Base-by-base conservation (phyloP, 2,329 filamentous ascomycete genomes). In the Ophiosphaerella narmari region DNA sequence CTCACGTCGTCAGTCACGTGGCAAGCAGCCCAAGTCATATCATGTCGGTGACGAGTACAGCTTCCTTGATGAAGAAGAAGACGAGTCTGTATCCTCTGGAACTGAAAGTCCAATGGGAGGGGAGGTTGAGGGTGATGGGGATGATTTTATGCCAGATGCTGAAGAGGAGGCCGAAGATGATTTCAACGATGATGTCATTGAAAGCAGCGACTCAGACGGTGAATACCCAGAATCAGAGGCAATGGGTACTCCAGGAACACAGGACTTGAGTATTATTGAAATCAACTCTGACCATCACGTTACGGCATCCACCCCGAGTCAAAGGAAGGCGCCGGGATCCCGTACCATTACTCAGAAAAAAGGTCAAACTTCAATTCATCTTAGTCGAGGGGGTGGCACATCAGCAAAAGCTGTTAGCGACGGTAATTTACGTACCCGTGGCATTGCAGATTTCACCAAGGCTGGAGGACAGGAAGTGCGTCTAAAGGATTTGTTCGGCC, bases 401-500 rank as follows among this genome's bases (percentile, higher is more conserved):
- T 35, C 45, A 12, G 43, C 43, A 26, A 32, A 39, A 42, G 18
- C 46, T 9, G 29, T 35, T 26, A 43, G 40, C 16, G 45, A 44
- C 41, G 7, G 42, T 50, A 14, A 41, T 45, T 23, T 60, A 18
- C 63, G 63, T 4, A 57, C 61, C 12, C 62, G 68, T 46, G 68
- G 67, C 31, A 49, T 70, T 12, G 59, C 62, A 1, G 67, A 72
- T 18, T 71, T 67, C 54, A 61, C 59, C 26, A 65, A 62, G 24
- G 41, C 53, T n/a, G 67, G 66, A 21, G 68, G 69, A 2, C 63
- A 67, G 43, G 66, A 73, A 37, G 68, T 74, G n/a, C 74, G 79
- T 44, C 62, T 81, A 49, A 76, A 75, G 50, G 68, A 78, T 44
- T 73, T 79, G 1, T 84, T 82, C 67, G 82, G 83, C 4, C 74